phyloP scores from a whole-genome alignment of 148 eudicot species.

The Chenopodium formosanum region DNA sequence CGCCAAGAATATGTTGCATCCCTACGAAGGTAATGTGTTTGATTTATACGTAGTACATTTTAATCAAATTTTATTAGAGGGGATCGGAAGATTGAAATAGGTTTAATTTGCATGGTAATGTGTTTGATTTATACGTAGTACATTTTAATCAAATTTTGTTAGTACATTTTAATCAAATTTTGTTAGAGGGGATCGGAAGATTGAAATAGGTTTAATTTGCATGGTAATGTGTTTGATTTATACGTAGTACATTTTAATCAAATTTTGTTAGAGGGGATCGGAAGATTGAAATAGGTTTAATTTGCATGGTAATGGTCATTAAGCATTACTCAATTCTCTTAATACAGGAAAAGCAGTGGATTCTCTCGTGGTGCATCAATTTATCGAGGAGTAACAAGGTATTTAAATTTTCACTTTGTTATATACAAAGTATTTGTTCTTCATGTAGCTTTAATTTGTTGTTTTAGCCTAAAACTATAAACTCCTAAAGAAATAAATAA shows the following conservation, averaged over 20 bases:
- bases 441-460: too few species aligned
- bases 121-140: too few species aligned
- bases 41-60: too few species aligned
- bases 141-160: neutral
- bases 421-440: too few species aligned
- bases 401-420: neutral
- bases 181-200: neutral
- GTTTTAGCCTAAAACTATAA: neutral
- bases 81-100: neutral
- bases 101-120: neutral
- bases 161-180: neutral
- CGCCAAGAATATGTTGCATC: slow-evolving; percentile 94
- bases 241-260: too few species aligned
- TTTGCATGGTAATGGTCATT: neutral
- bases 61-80: neutral
- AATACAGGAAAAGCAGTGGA: slow-evolving; percentile 86
- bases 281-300: neutral
- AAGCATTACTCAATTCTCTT: neutral
- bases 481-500: too few species aligned
- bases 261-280: neutral
- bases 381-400: slow-evolving; percentile 97
- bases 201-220: neutral
- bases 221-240: slow-evolving; percentile 32
- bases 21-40: slow-evolving; percentile 55
- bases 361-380: slow-evolving; percentile 95